phyloP scores from a whole-genome alignment of 768 basidiomycete genomes.

The Pleurotus tuoliensis region DNA sequence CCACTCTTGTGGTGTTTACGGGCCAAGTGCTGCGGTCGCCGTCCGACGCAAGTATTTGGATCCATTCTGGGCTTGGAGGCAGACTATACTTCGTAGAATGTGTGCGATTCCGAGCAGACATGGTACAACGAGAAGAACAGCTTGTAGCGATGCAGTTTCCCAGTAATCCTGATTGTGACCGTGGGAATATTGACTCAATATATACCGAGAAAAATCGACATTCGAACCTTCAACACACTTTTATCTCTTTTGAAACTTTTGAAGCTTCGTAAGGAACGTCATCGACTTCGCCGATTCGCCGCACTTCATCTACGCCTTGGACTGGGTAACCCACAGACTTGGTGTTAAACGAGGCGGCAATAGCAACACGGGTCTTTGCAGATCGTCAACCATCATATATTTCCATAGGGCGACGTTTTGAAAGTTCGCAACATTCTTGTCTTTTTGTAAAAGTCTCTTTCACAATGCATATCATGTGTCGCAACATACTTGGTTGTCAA shows the following conservation, averaged over 20 bases:
- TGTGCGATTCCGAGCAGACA: constrained; percentile 8
- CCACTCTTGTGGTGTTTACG: constrained; percentile 42
- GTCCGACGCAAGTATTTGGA: constrained; percentile 63
- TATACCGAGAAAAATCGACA: too few relatives aligned
- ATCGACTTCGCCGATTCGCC: constrained; percentile 25
- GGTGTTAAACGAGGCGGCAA: constrained; percentile 73
- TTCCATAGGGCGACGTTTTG: constrained; percentile 44
- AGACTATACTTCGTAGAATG: constrained; percentile 29
- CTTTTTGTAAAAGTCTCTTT: too few relatives aligned
- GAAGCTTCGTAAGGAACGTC: neutral
- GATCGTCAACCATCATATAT: constrained; percentile 49
- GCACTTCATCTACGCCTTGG: constrained; percentile 61
- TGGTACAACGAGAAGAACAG: neutral
- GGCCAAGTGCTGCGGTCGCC: constrained; percentile 56
- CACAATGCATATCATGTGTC: too few relatives aligned
- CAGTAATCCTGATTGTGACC: neutral
- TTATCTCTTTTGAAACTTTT: neutral
- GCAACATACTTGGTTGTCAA: too few relatives aligned
- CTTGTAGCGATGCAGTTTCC: neutral
- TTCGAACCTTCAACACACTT: neutral
- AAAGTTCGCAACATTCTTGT: constrained; percentile 32
- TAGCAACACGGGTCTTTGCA: constrained; percentile 41
- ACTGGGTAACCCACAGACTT: constrained; percentile 37
- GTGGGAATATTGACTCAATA: neutral
- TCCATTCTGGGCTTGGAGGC: constrained; percentile 48